A percentile compares a stretch with the other conserved stretches of the same genome.
Evolutionary conservation across 2,329 filamentous ascomycete genomes (phyloP).

Genomic region (Cercospora nicotianae): DNA sequence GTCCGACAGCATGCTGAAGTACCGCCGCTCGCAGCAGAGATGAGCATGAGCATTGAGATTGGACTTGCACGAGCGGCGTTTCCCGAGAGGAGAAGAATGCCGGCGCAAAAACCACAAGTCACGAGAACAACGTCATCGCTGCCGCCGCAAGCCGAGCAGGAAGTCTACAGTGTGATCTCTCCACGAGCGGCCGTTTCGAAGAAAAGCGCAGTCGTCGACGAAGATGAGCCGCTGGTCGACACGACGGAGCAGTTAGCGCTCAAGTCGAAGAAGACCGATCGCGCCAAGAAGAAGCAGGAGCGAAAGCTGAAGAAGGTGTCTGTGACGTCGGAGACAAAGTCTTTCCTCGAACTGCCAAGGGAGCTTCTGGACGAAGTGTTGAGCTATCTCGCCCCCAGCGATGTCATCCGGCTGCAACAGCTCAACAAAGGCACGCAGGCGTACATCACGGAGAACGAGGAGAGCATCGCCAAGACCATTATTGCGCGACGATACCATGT

Average conservation of each 20-base stretch:
- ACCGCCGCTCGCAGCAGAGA: neutral
- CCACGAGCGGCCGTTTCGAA: slow-evolving; percentile 15
- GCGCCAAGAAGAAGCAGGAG: slow-evolving; percentile 44
- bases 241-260: slow-evolving; percentile 52
- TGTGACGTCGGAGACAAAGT: slow-evolving; percentile 37
- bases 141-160: slow-evolving; percentile 2
- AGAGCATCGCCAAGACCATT: slow-evolving; percentile 47
- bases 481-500: slow-evolving; percentile 52
- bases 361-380: slow-evolving; percentile 56
- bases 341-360: slow-evolving; percentile 52
- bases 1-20: neutral
- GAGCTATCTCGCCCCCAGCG: slow-evolving; percentile 50
- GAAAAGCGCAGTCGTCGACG: slow-evolving; percentile 26
- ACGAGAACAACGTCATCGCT: slow-evolving; percentile 2
- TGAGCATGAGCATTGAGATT: neutral
- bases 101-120: neutral
- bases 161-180: slow-evolving; percentile 18
- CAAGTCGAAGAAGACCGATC: slow-evolving; percentile 56
- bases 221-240: slow-evolving; percentile 51
- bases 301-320: slow-evolving; percentile 37
- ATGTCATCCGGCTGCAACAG: slow-evolving; percentile 50
- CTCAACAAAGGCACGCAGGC: slow-evolving; percentile 46
- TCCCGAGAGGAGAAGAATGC: neutral
- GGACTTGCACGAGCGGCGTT: neutral
- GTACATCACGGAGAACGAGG: slow-evolving; percentile 50